phyloP scores from a whole-genome alignment of 768 basidiomycete species.

The Rhizopogon vinicolor region DNA sequence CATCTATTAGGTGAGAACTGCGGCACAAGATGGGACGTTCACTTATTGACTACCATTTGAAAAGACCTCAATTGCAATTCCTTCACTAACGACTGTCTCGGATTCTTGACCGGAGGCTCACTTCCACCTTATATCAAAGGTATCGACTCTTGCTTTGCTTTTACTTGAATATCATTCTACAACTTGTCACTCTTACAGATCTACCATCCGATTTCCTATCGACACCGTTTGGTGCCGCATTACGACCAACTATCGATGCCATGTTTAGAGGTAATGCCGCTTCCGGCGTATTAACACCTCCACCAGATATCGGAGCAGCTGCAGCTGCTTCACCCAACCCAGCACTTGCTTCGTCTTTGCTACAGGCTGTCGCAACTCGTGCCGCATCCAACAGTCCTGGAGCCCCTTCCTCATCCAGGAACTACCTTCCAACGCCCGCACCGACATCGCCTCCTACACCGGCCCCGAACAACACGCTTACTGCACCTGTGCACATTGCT shows the following conservation, averaged over 20 bases:
- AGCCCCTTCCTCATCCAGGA: conserved; percentile 5
- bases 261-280: conserved; percentile 62
- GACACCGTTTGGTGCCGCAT: conserved; percentile 80
- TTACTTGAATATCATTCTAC: not conserved
- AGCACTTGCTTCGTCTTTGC: conserved; percentile 46
- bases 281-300: conserved; percentile 24
- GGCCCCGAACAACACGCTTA: conserved; percentile 40
- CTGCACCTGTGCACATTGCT: conserved; percentile 62
- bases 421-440: conserved; percentile 12
- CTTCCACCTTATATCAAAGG: conserved; percentile 85
- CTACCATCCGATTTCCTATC: conserved; percentile 82
- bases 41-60: not conserved
- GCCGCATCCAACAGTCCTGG: conserved; percentile 30
- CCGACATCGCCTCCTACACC: conserved; percentile 21
- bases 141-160: conserved; percentile 14
- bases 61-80: conserved; percentile 94
- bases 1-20: conserved; percentile 66
- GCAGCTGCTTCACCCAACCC: conserved; percentile 37
- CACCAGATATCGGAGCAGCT: conserved; percentile 22
- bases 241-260: conserved; percentile 87
- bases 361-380: conserved; percentile 53
- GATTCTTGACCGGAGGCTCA: conserved; percentile 78
- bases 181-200: conserved; percentile 34
- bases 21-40: no score
- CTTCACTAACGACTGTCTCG: conserved; percentile 85